A percentile compares a stretch with the other conserved stretches of the same genome.
phyloP scores from a whole-genome alignment of 345 rosid genomes.

The Moricandia moricandioides region DNA sequence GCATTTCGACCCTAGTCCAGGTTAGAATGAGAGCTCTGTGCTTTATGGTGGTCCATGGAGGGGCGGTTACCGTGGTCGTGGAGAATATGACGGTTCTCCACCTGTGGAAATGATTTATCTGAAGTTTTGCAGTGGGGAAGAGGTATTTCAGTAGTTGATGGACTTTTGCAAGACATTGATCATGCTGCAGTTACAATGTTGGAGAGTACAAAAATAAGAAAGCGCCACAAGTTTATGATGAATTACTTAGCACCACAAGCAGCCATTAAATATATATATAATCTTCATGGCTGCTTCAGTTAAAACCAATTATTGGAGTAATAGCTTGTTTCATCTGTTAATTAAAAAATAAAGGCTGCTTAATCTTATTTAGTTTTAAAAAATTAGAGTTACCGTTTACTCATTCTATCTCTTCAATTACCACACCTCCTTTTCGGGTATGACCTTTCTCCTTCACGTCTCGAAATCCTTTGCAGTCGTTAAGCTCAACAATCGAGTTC shows the following conservation, averaged over 20 bases:
- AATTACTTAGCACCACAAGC: conserved; percentile 88
- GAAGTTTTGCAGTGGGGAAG: conserved; percentile 84
- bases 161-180: conserved; percentile 69
- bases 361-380: no score
- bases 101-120: conserved; percentile 87
- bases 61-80: background rate
- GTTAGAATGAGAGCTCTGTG: background rate
- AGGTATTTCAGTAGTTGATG: conserved; percentile 61
- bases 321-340: no score
- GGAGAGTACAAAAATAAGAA: conserved; percentile 47
- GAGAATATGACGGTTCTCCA: conserved; percentile 34
- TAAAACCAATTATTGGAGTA: no score
- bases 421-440: conserved; percentile 33
- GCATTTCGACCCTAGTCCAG: background rate
- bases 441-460: conserved; percentile 31
- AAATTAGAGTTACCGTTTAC: no score
- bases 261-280: no score
- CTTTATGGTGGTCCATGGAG: background rate
- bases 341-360: no score
- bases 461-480: conserved; percentile 18
- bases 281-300: no score
- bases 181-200: conserved; percentile 82
- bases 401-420: conserved; percentile 65
- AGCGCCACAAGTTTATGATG: conserved; percentile 72
- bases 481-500: conserved; percentile 37